phyloP scores from a whole-genome alignment of 1,284 basidiomycete species.

The Ganoderma multipileum region DNA sequence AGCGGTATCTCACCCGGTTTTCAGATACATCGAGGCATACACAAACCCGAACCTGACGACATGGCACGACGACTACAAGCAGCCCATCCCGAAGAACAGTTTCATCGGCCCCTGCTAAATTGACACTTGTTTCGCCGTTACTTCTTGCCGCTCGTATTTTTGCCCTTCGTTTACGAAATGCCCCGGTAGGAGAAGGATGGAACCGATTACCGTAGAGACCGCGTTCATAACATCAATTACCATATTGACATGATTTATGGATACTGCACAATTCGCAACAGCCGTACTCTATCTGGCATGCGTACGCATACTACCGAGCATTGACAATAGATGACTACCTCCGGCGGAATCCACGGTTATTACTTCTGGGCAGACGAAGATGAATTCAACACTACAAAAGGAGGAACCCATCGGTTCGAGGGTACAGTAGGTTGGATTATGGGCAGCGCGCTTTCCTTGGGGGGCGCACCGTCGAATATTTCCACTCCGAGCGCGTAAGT shows the following conservation, averaged over 20 bases:
- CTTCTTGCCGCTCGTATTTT: neutral
- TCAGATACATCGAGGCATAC: constrained; percentile 48
- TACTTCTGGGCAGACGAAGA: neutral
- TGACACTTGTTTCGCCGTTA: neutral
- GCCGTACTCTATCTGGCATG: neutral
- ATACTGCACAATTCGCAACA: no score
- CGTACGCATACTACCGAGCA: neutral
- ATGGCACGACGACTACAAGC: constrained; percentile 58
- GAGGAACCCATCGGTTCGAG: constrained; percentile 1
- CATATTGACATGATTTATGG: no score
- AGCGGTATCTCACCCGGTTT: neutral
- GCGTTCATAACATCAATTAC: no score
- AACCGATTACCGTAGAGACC: neutral
- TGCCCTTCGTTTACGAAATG: neutral
- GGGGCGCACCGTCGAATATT: neutral
- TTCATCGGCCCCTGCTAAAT: constrained; percentile 59
- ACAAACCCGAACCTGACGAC: constrained; percentile 50
- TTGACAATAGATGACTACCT: neutral
- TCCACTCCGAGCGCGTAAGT: constrained; percentile 12
- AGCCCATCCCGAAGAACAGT: constrained; percentile 68
- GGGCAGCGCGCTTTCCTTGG: neutral
- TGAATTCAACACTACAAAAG: constrained; percentile 5
- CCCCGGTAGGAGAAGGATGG: neutral
- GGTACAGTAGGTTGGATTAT: neutral
- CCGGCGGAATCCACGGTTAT: neutral